phyloP scores from a whole-genome alignment of 2,329 filamentous ascomycete genomes.

The Shiraia sp. region DNA sequence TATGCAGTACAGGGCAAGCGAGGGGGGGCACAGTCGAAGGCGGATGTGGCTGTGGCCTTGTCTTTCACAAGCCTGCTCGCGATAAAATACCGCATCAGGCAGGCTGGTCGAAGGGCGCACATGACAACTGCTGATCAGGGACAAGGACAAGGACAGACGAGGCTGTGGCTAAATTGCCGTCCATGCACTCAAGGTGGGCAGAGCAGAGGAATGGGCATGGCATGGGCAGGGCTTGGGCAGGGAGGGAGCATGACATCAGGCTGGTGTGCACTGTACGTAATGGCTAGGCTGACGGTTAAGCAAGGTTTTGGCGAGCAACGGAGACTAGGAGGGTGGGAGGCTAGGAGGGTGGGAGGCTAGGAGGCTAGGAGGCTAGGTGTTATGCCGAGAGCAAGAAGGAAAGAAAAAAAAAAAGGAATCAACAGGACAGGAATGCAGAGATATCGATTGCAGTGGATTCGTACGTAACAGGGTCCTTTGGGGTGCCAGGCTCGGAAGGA shows the following conservation, averaged over 20 bases:
- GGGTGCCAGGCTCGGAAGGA: background rate
- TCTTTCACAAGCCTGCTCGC: background rate
- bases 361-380: too few species aligned
- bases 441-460: background rate
- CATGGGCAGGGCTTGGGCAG: too few species aligned
- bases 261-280: slow-evolving; percentile 1
- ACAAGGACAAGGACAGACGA: background rate
- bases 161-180: background rate
- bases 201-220: too few species aligned
- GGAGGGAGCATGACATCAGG: slow-evolving; percentile 5
- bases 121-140: slow-evolving; percentile 2
- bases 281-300: background rate
- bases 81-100: background rate
- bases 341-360: too few species aligned
- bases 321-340: too few species aligned
- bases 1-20: background rate
- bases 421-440: background rate
- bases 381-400: too few species aligned
- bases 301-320: background rate
- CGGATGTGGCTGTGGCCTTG: background rate
- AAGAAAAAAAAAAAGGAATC: background rate
- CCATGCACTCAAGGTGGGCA: background rate
- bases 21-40: background rate
- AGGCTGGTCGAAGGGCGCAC: background rate
- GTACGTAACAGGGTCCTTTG: background rate